Evolutionary conservation across 148 eudicot genomes (phyloP).

Genomic region (Pharnaceum exiguum): DNA sequence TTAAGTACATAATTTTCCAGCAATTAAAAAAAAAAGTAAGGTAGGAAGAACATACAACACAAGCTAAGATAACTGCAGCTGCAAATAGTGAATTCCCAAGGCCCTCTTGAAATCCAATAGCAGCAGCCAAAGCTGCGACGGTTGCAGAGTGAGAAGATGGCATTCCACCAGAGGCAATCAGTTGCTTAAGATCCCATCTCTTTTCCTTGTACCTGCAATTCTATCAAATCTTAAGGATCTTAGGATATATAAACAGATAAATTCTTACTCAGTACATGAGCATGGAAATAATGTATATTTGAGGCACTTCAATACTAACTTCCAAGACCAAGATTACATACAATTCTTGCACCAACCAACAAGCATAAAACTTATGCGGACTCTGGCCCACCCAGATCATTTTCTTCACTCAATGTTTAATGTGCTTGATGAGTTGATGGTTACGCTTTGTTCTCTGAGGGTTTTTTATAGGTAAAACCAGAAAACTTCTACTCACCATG

Average conservation of each 20-base stretch:
- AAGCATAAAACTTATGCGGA: too few relatives aligned
- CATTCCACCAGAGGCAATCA: slow-evolving; percentile 96
- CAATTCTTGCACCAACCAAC: too few relatives aligned
- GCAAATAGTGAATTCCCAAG: slow-evolving; percentile 77
- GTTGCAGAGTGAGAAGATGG: slow-evolving; percentile 99
- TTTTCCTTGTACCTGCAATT: slow-evolving; percentile 86
- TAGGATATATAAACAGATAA: slow-evolving; percentile 13
- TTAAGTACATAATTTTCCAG: background rate
- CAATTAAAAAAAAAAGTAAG: background rate
- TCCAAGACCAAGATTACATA: too few relatives aligned
- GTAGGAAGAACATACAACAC: slow-evolving; percentile 58
- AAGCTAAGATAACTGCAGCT: slow-evolving; percentile 61
- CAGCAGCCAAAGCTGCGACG: slow-evolving; percentile 82
- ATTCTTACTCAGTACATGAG: background rate
- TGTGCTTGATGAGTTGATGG: too few relatives aligned
- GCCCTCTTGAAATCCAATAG: slow-evolving; percentile 78
- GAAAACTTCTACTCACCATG: too few relatives aligned
- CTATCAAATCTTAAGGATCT: slow-evolving; percentile 39
- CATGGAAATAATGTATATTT: background rate
- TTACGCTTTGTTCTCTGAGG: too few relatives aligned
- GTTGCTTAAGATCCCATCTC: slow-evolving; percentile 79
- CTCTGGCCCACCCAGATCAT: too few relatives aligned
- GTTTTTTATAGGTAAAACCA: too few relatives aligned
- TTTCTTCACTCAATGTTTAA: too few relatives aligned
- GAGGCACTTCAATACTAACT: too few relatives aligned